These are phyloP conservation scores for Acacia crassicarpa DNA, from an alignment of 306 rosid species.

Conservation along the genomic window DNA sequence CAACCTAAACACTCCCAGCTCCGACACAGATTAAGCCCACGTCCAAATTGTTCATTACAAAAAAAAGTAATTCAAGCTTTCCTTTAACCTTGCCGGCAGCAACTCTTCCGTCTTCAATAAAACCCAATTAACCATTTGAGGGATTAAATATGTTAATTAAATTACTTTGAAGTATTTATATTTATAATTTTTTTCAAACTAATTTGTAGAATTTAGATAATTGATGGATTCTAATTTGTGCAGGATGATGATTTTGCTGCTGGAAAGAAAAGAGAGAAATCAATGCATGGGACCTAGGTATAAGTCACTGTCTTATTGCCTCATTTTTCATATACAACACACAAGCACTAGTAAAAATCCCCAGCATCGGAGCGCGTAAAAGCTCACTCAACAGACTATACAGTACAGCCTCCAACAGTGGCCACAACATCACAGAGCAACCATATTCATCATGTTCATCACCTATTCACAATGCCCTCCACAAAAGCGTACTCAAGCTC, in stretches of 20 bases:
- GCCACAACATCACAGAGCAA: constrained; percentile 18
- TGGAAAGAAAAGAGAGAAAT: neutral
- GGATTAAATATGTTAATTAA: no score
- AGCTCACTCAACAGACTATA: constrained; percentile 32
- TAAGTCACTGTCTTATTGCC: neutral
- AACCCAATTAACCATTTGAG: no score
- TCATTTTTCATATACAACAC: neutral
- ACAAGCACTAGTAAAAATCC: neutral
- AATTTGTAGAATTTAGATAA: no score
- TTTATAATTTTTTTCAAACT: no score
- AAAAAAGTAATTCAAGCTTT: no score
- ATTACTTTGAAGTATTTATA: no score
- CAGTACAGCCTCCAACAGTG: constrained; percentile 35
- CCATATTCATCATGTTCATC: neutral
- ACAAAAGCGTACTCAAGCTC: constrained; percentile 16
- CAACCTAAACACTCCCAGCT: no score
- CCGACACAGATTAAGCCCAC: no score
- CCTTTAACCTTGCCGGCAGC: no score
- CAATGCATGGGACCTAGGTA: neutral
- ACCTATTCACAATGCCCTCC: constrained; percentile 4
- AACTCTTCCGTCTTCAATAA: no score
- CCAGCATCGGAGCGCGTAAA: neutral
- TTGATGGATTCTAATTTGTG: neutral
- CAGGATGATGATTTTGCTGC: neutral
- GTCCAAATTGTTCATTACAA: no score